Conservation (phyloP, 345 rosid species). For the Rubroshorea leprosula region DNA sequence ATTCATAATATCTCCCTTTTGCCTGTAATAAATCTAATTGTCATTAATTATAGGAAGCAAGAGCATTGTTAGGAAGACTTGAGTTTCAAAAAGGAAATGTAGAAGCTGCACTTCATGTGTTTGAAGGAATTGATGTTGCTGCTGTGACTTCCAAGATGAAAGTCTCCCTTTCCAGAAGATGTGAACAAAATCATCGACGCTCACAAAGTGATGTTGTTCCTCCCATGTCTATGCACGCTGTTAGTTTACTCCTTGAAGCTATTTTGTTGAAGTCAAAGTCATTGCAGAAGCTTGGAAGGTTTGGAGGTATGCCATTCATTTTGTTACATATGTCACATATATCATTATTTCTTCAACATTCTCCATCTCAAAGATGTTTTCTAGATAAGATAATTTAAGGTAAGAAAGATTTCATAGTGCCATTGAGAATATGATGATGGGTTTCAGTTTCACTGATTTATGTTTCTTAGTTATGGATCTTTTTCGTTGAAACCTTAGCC, state of each 20-base stretch:
- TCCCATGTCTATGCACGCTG: slow-evolving; percentile 56
- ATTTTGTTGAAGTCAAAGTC: slow-evolving; percentile 61
- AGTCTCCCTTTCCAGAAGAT: slow-evolving; percentile 38
- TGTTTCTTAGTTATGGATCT: too few species aligned
- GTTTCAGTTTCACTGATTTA: too few species aligned
- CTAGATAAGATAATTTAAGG: too few species aligned
- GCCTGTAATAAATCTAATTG: too few species aligned
- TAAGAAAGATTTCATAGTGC: too few species aligned
- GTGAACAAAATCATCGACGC: slow-evolving; percentile 31
- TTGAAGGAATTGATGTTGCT: slow-evolving; percentile 62
- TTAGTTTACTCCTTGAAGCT: slow-evolving; percentile 57
- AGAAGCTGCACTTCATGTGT: slow-evolving; percentile 65
- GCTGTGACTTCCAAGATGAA: slow-evolving; percentile 47
- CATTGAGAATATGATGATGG: too few species aligned
- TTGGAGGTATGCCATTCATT: slow-evolving; percentile 33
- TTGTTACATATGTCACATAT: too few species aligned
- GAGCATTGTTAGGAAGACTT: slow-evolving; percentile 66
- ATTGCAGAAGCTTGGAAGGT: slow-evolving; percentile 56
- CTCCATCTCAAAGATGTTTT: too few species aligned
- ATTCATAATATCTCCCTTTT: too few species aligned
- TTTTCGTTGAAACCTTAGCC: too few species aligned
- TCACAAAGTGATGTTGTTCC: slow-evolving; percentile 38
- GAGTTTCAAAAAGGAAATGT: slow-evolving; percentile 66
- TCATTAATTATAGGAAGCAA: too few species aligned
- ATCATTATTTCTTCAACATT: too few species aligned